Evolutionary conservation across 108 stramenopile genomes (phyloP).

Genomic region (Fistulifera solaris): DNA sequence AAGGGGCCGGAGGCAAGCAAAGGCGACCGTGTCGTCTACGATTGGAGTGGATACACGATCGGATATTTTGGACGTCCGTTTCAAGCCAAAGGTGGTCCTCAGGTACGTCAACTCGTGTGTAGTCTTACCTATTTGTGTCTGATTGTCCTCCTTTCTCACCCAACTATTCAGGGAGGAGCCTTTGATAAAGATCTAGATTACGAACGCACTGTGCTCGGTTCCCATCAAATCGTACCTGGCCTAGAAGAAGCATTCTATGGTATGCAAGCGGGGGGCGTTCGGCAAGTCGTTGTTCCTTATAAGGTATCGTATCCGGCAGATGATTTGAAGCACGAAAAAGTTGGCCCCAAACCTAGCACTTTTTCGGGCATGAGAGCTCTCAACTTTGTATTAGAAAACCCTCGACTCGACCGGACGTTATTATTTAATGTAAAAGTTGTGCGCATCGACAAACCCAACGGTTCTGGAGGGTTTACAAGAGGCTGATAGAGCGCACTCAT

Average conservation of each 20-base stretch:
- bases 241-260: constrained; percentile 62
- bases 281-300: constrained; percentile 86
- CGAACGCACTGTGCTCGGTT: constrained; percentile 68
- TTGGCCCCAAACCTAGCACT: constrained; percentile 88
- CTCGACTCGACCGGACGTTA: constrained; percentile 82
- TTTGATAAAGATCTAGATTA: constrained; percentile 86
- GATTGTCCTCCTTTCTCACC: constrained; percentile 7
- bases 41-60: constrained; percentile 96
- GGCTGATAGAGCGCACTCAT: constrained; percentile 13
- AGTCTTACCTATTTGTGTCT: not conserved
- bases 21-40: constrained; percentile 87
- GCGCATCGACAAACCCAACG: constrained; percentile 86
- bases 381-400: constrained; percentile 90
- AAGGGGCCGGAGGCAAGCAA: constrained; percentile 11
- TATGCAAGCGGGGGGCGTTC: constrained; percentile 80
- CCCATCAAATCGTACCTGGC: constrained; percentile 55
- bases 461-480: constrained; percentile 58
- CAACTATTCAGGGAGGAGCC: constrained; percentile 51
- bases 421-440: constrained; percentile 85
- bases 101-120: not conserved
- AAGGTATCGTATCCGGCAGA: constrained; percentile 57
- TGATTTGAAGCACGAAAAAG: constrained; percentile 61
- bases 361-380: constrained; percentile 84
- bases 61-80: constrained; percentile 89
- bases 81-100: constrained; percentile 65